Base-by-base conservation (phyloP, 2,329 filamentous ascomycete genomes). In the Exophiala sp. region DNA sequence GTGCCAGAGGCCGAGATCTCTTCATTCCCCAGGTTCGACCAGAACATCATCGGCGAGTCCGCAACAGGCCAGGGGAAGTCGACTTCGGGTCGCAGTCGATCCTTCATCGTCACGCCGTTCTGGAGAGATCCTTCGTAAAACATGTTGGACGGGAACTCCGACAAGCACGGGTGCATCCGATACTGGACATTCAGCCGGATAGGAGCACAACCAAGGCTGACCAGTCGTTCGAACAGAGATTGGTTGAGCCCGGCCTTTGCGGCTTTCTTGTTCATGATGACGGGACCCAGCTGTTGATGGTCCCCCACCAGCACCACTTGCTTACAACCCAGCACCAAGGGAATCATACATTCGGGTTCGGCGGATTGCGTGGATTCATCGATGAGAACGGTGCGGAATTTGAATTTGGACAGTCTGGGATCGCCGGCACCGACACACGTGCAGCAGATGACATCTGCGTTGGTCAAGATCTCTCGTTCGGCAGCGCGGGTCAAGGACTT, bases 251-350 rank as follows among this genome's bases (percentile, higher is more conserved):
- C 93, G 48, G 93, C 93, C 71, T 97, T 97, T 55, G 93, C 93
- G 11, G 93, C 93, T 71, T 97, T 97, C 78, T 98, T 98, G 78
- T 98, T 98, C 91, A 98, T 98, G 66, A 98, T 97, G 62, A 98
- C 93, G 1, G 93, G 93, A 0, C 93, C 93, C 58, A 98, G 81
- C 68, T 98, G 93, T 69, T 97, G 94, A 70, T 98, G 93, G 65
- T 98, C 93, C 65, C 93, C 93, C 35, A 98, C 93, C 29, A 98
- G 79, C n/a, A 98, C 93, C 43, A 96, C 89, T 68, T 98, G 93
- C 73, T 98, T 98, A 76, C 93, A 98, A 43, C 93, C 93, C 18
- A 98, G 78, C 24, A 98, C 91, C 34, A 98, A 75, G 14, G 93
- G 93, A 62, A 98, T 98, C 88, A 98, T 95, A 68, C 93, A 98